A percentile compares a stretch with the other conserved stretches of the same genome.
Evolutionary conservation across 331 rosid species (phyloP).

Genomic region (Pyracantha coccinea): DNA sequence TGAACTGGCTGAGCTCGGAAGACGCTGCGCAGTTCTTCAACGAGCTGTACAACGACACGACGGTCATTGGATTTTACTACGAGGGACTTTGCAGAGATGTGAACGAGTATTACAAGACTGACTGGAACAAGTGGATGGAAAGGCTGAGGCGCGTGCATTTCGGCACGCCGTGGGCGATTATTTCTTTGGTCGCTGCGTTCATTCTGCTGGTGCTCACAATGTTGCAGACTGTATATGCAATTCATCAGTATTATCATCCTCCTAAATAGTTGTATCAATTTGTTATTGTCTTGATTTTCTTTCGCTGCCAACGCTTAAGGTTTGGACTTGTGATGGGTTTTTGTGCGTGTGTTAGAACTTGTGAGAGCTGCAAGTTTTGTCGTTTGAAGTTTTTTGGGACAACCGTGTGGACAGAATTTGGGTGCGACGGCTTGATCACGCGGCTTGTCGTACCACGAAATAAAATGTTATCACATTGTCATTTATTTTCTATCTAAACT

Average conservation of each 20-base stretch:
- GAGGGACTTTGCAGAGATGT: neutral
- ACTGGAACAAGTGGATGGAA: neutral
- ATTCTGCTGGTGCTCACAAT: neutral
- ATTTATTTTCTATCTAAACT: no score
- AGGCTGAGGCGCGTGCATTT: neutral
- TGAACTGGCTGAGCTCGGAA: constrained; percentile 5
- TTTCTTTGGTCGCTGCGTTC: neutral
- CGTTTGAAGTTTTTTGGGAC: no score
- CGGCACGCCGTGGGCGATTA: neutral
- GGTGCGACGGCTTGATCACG: no score
- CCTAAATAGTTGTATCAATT: no score
- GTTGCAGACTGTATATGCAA: constrained; percentile 5
- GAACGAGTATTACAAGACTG: neutral
- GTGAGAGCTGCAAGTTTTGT: no score
- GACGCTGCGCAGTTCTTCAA: constrained; percentile 8
- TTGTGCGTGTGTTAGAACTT: no score
- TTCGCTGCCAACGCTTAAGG: neutral
- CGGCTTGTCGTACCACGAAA: no score
- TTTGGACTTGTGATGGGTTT: neutral
- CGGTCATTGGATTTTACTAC: neutral
- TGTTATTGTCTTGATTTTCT: neutral
- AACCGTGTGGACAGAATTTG: no score
- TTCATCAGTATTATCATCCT: neutral
- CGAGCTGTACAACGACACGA: neutral
- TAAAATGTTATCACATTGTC: no score